Percentiles rank a stretch among this genome's conserved stretches.
Evolutionary conservation across 768 basidiomycete genomes (phyloP).

Genomic region (Multifurca ochricompacta): DNA sequence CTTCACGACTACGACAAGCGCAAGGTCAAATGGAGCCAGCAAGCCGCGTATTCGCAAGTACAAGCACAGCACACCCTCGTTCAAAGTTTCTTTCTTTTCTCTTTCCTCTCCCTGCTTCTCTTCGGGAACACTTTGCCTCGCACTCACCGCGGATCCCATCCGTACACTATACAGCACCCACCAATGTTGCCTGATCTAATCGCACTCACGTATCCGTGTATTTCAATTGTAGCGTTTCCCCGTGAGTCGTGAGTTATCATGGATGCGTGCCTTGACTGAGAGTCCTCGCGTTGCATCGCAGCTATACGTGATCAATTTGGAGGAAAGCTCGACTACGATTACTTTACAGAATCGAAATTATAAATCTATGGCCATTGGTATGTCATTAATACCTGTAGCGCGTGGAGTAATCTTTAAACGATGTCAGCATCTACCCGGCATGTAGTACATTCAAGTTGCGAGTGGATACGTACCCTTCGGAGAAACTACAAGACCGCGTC

Average conservation of each 20-base stretch:
- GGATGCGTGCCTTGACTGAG: no score
- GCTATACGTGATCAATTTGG: neutral
- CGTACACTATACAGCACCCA: neutral
- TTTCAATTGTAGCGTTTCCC: neutral
- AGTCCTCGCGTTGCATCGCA: neutral
- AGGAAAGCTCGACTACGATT: neutral
- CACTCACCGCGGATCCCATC: no score
- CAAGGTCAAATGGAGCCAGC: no score
- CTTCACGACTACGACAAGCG: no score
- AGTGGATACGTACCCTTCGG: conserved; percentile 64
- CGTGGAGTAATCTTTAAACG: conserved; percentile 65
- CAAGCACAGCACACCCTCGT: no score
- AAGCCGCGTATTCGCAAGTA: no score
- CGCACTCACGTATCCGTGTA: neutral
- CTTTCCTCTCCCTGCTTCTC: no score
- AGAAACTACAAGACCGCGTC: conserved; percentile 94
- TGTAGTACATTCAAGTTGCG: neutral
- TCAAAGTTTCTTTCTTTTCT: no score
- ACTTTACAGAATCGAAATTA: neutral
- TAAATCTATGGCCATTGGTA: neutral
- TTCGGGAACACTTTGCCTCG: no score
- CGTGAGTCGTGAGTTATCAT: no score
- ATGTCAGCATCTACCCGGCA: neutral
- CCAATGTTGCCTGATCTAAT: neutral
- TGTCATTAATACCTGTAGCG: conserved; percentile 59